A percentile compares a stretch with the other conserved stretches of the same genome.
phyloP scores from a whole-genome alignment of 2,329 filamentous ascomycete genomes.

The Madurella fahalii region DNA sequence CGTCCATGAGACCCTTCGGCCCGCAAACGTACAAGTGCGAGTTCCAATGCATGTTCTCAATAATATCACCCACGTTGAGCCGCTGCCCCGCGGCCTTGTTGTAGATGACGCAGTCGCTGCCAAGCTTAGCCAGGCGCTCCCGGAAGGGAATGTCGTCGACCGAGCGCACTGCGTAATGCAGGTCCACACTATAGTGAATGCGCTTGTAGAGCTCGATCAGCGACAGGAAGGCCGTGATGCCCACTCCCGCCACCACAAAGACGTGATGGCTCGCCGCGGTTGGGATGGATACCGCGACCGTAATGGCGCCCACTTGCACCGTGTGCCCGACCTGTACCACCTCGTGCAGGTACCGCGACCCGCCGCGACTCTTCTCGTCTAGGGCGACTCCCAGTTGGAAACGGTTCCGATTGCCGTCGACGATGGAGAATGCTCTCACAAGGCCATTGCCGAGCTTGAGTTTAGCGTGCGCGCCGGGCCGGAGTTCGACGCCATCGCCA shows the following conservation, averaged over 20 bases:
- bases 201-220: constrained; percentile 40
- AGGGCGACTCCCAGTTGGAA: constrained; percentile 59
- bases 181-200: constrained; percentile 46
- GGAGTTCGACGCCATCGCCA: constrained; percentile 32
- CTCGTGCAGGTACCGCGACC: constrained; percentile 56
- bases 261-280: constrained; percentile 53
- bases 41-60: constrained; percentile 47
- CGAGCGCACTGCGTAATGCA: constrained; percentile 58
- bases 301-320: constrained; percentile 50
- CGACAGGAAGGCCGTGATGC: constrained; percentile 60
- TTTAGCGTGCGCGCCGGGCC: constrained; percentile 51
- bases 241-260: constrained; percentile 61
- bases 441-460: constrained; percentile 55
- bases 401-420: constrained; percentile 44
- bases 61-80: constrained; percentile 47
- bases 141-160: constrained; percentile 51
- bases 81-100: constrained; percentile 47
- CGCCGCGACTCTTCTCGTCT: constrained; percentile 53
- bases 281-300: constrained; percentile 43
- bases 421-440: constrained; percentile 57
- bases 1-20: constrained; percentile 53
- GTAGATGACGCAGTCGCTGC: constrained; percentile 45
- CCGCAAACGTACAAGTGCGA: constrained; percentile 60
- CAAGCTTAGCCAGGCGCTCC: constrained; percentile 42
- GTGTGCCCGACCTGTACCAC: constrained; percentile 43